phyloP scores from a whole-genome alignment of 495 filamentous ascomycete species.

The Talaromyces proteolyticus region DNA sequence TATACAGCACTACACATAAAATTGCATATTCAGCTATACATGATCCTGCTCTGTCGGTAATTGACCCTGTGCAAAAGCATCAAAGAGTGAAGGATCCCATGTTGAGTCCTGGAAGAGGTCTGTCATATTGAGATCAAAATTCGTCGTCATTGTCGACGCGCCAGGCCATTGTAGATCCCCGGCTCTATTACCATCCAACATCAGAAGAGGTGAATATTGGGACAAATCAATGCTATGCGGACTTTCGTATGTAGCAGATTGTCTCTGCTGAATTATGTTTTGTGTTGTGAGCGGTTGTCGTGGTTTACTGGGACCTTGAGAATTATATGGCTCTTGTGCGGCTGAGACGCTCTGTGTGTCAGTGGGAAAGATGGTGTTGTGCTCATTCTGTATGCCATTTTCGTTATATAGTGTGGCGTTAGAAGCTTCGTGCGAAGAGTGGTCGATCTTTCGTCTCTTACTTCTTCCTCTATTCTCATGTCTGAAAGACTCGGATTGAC shows the following conservation, averaged over 20 bases:
- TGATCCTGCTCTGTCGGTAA: slow-evolving; percentile 22
- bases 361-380: too few relatives aligned
- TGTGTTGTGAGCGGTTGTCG: too few relatives aligned
- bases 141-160: slow-evolving; percentile 12
- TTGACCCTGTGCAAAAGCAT: slow-evolving; percentile 33
- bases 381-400: too few relatives aligned
- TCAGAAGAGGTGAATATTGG: slow-evolving; percentile 2
- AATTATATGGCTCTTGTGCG: too few relatives aligned
- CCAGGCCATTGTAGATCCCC: slow-evolving; percentile 2
- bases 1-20: background rate
- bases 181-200: slow-evolving; percentile 9
- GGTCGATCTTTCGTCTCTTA: background rate
- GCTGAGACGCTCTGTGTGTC: too few relatives aligned
- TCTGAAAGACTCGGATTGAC: too few relatives aligned
- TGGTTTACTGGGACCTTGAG: too few relatives aligned
- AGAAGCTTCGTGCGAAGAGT: background rate
- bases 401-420: background rate
- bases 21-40: background rate
- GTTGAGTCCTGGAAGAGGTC: slow-evolving; percentile 31
- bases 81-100: slow-evolving; percentile 27
- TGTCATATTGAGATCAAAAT: slow-evolving; percentile 32
- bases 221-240: background rate
- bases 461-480: background rate
- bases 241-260: background rate
- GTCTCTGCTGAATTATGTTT: background rate